Conservation (phyloP, 352 stramenopile species). For the Pythium aphanidermatum region DNA sequence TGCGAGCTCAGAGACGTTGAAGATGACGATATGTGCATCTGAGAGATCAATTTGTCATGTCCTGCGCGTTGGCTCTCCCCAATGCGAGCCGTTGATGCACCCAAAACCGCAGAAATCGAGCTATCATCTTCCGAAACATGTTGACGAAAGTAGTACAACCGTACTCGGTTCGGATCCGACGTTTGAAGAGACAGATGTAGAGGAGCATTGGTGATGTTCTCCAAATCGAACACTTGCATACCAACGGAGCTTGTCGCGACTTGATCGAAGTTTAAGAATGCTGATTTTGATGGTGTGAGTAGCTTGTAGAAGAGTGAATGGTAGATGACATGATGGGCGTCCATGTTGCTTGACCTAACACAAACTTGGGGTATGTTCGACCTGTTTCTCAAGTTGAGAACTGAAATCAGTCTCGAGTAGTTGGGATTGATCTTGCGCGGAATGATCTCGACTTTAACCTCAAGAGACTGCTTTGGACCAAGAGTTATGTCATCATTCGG, state of each 20-base stretch:
- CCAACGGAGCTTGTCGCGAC: constrained; percentile 79
- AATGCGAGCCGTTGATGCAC: no score
- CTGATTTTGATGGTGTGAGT: constrained; percentile 74
- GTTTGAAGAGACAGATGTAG: constrained; percentile 76
- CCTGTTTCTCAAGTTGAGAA: constrained; percentile 87
- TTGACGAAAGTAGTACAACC: constrained; percentile 61
- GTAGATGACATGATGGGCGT: constrained; percentile 88
- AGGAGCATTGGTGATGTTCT: constrained; percentile 84
- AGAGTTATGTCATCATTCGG: constrained; percentile 86
- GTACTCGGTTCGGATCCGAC: constrained; percentile 62
- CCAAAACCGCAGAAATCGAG: no score
- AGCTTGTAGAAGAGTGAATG: constrained; percentile 90
- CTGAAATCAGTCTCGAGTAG: constrained; percentile 81
- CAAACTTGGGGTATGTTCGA: constrained; percentile 81
- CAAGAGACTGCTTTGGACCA: constrained; percentile 79
- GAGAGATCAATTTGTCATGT: no score
- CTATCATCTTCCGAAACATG: no score
- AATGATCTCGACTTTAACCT: constrained; percentile 89
- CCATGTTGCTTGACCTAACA: constrained; percentile 88
- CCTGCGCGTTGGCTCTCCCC: no score
- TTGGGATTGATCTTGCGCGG: constrained; percentile 87
- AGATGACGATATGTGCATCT: constrained; percentile 12
- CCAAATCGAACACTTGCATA: constrained; percentile 85
- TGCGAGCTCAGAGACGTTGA: constrained; percentile 18
- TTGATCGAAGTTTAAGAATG: constrained; percentile 86